Conservation (phyloP, 2,329 filamentous ascomycete species). For the Cercospora zeae-maydis region DNA sequence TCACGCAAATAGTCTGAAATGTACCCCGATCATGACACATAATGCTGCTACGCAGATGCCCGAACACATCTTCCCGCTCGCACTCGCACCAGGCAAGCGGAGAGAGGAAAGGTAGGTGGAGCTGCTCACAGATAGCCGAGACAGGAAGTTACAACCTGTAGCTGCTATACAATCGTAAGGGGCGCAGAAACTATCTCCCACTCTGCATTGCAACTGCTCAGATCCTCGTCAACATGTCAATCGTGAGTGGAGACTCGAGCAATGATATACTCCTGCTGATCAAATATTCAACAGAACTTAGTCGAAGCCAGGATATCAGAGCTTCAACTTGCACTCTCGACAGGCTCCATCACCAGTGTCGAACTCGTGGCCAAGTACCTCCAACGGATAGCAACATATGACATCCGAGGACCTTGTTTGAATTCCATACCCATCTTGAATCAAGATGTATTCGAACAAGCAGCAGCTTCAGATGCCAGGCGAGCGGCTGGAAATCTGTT, state of each 20-base stretch:
- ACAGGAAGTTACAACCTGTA: background rate
- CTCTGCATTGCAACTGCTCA: background rate
- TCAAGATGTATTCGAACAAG: constrained; percentile 45
- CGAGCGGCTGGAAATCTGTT: constrained; percentile 38
- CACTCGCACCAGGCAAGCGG: background rate
- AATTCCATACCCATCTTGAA: constrained; percentile 52
- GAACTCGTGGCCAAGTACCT: constrained; percentile 48
- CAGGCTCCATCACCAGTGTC: constrained; percentile 43
- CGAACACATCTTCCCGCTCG: background rate
- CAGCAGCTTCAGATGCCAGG: constrained; percentile 46
- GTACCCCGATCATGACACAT: background rate
- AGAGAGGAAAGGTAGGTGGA: background rate
- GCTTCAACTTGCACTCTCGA: constrained; percentile 43
- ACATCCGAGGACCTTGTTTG: constrained; percentile 41
- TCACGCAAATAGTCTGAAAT: background rate
- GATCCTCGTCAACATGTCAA: constrained; percentile 7
- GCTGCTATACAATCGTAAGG: background rate
- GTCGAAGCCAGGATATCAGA: constrained; percentile 50
- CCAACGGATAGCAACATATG: constrained; percentile 48
- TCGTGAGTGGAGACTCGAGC: constrained; percentile 3
- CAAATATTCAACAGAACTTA: constrained; percentile 31
- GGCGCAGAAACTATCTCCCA: background rate
- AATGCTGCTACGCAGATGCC: background rate
- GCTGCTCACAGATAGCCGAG: background rate
- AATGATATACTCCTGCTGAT: background rate